Base-by-base conservation (phyloP, 306 rosid species). In the Delonix regia region DNA sequence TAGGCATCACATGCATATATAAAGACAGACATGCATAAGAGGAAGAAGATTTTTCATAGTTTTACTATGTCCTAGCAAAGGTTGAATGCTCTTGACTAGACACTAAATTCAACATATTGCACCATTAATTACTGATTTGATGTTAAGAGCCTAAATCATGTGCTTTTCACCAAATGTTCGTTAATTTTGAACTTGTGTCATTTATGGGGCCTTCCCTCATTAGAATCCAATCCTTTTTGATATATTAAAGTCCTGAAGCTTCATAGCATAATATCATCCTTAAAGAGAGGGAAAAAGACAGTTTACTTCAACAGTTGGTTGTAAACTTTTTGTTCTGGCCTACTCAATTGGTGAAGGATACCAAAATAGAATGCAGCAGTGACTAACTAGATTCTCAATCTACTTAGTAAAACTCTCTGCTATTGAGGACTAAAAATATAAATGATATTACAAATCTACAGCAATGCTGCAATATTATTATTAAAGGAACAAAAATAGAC, bases 291-390 rank as follows among this genome's bases (percentile, higher is more conserved):
- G 25, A 24, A 16, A 19, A 25, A 59, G 7, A 33, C 22, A 33
- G 6, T 49, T 25, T 56, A 25, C 33, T 11, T 56, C 18, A 56
- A 24, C 7, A 24, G 34, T 56, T 24, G 36, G n/a, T 6, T 57
- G 4, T 24, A 57, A 57, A 24, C 7, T 61, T 15, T 61, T 60
- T 60, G 41, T 28, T 59, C 10, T 6, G 41, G 24, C 27, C 42
- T 48, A 36, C 60, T 12, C 67, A 59, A 71, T 78, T 44, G 71
- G 61, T 61, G 42, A 9, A 68, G 51, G 16, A 21, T 47, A 34
- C 18, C 48, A 39, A 39, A 70, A 33, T 49, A 49, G 25, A 66
- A 74, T 55, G 62, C 75, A 65, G 18, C 59, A 65, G 59, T 64
- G 36, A 64, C 38, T 55, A 21, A 78, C 4, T 14, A 60, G 9